Base-by-base conservation (phyloP, 1,139 yeast genomes). In the Pichia kudriavzevii region DNA sequence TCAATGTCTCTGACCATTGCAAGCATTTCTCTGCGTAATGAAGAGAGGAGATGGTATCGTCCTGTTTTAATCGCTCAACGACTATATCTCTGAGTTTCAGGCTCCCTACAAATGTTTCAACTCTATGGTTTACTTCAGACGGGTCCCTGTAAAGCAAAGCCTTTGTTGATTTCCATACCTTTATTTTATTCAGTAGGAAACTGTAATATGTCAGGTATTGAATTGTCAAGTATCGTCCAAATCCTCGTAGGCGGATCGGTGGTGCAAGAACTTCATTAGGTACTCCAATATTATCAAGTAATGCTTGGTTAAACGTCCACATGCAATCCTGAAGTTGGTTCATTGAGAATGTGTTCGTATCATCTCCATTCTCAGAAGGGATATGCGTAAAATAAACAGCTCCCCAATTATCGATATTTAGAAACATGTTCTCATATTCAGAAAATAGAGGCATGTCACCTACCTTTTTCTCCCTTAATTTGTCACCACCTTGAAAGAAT, bases 231-330 rank as follows among this genome's bases (percentile, higher is more conserved):
- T 44, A 38, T 32, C 59, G 36, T 18, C 44, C 44, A 26, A 40
- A 45, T 38, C 46, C 45, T 3, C 41, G 42, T 6, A 49, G 28
- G 24, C 59, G 34, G 11, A 48, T 16, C 4, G 24, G 23, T 5
- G 56, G 53, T 0, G 53, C 36, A 45, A 53, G 38, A 15, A 41
- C 45, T 2, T 32, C 40, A 25, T 43, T 41, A 1, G 56, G 57
- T 5, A 47, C 30, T 3, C 40, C 41, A 8, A 49, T 18, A 6
- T 20, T 21, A 25, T 48, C 46, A n/a, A 52, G 32, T 4, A 53
- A 32, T 1, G 39, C 27, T 30, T 47, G 49, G 10, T 39, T 37
- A 22, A 46, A 49, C 3, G 52, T 39, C 47, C 52, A 48, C 32
- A 47, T 35, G 20, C 48, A 43, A 32, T 52, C 57, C 18, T 40